Conservation (phyloP, 371 early-diverging fungal genomes). For the Paraphysoderma sedebokerense region DNA sequence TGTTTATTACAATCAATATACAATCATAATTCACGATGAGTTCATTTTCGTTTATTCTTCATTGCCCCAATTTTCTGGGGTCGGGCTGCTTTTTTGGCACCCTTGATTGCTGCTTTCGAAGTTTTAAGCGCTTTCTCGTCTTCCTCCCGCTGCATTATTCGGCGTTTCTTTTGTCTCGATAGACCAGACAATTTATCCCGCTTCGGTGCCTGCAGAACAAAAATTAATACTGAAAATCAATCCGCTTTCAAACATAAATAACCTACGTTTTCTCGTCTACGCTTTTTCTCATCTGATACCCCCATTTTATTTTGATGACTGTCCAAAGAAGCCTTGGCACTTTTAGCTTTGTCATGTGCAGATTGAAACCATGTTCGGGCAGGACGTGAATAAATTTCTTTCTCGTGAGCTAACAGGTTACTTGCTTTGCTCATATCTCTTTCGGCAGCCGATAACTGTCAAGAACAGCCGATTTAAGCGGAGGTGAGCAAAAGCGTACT, state of each 20-base stretch:
- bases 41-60: too few relatives aligned
- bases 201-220: conserved; percentile 20
- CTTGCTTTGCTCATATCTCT: conserved; percentile 73
- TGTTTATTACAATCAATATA: too few relatives aligned
- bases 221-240: background rate
- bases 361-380: conserved; percentile 89
- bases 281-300: conserved; percentile 2
- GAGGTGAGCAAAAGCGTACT: too few relatives aligned
- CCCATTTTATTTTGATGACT: conserved; percentile 12
- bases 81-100: conserved; percentile 34
- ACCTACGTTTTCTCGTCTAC: background rate
- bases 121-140: conserved; percentile 29
- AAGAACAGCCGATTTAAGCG: too few relatives aligned
- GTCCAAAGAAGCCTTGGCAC: background rate
- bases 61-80: conserved; percentile 22
- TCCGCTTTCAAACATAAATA: background rate
- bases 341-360: conserved; percentile 6
- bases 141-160: conserved; percentile 35
- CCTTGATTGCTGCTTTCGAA: conserved; percentile 22
- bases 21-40: too few relatives aligned
- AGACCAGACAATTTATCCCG: conserved; percentile 46
- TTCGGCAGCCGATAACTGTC: conserved; percentile 50
- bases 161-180: conserved; percentile 41
- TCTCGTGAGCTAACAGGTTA: conserved; percentile 64
- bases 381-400: conserved; percentile 79